Evolutionary conservation across 2,329 filamentous ascomycete species (phyloP), one percentile per base, ranked within the genome.

Genomic region (Ophiostoma himal-ulmi): DNA sequence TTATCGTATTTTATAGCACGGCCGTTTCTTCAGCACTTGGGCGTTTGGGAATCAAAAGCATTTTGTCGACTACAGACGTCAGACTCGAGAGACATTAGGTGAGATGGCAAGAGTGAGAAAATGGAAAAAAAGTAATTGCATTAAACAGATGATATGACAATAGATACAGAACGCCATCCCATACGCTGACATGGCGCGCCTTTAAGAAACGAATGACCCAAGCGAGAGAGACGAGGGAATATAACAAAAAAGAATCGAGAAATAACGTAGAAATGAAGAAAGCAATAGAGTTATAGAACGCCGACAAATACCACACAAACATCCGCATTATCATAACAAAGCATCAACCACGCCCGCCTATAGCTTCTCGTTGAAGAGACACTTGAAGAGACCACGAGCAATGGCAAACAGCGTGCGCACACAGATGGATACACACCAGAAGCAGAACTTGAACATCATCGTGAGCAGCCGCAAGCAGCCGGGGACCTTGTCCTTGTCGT

Each of bases 391-490:
- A 10, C 82, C 79, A 70, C 83, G 81, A 68, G 86, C 79, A n/a
- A 86, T 77, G 52, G 81, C 81, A 69, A 81, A 80, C 11, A 86
- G 72, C 67, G 83, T 83, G 78, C 85, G 87, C 75, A 89, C 85
- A 4, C 79, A 76, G 34, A 87, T 76, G n/a, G 84, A 85, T 68
- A 88, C 77, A 17, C 82, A 76, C 86, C 87, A 89, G 67, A 89
- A 82, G 48, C 86, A 77, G 74, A 82, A 85, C 76, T 87, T 88
- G 75, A 89, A 84, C 11, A 85, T 74, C 70, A 87, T 73, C 73
- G 85, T 85, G 75, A 85, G 80, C 69, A 83, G 76, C 7, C 81
- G 81, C 72, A 83, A 77, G 69, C 81, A 76, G 73, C 83, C 83
- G 0, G 85, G 86, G 74, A 86, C 74, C 76, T 84, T 83, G 37